phyloP scores from a whole-genome alignment of 164 flowering plant genomes.

The Magnolia changhungtana region DNA sequence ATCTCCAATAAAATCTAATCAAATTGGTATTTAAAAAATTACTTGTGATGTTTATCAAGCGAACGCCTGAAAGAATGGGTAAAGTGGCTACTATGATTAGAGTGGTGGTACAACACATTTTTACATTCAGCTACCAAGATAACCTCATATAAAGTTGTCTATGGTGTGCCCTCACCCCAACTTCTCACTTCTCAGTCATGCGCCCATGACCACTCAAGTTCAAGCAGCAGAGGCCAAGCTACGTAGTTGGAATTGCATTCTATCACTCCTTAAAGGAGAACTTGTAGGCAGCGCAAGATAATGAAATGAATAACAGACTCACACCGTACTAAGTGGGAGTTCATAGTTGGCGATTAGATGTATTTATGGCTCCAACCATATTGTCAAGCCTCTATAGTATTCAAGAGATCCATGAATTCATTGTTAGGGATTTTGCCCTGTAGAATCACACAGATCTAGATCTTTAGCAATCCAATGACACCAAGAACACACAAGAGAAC shows the following conservation, averaged over 20 bases:
- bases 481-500: no score
- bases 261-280: neutral
- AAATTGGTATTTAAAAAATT: neutral
- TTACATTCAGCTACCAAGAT: neutral
- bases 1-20: no score
- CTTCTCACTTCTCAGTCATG: neutral
- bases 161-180: neutral
- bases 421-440: no score
- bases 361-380: neutral
- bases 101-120: slow-evolving; percentile 10
- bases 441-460: no score
- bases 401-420: no score
- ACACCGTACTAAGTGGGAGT: neutral
- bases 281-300: neutral
- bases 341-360: neutral
- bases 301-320: slow-evolving; percentile 1
- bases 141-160: slow-evolving; percentile 5
- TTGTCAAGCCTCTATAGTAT: neutral
- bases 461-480: no score
- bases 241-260: neutral
- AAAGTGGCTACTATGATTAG: slow-evolving; percentile 1
- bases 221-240: neutral
- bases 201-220: neutral
- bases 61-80: neutral
- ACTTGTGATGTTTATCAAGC: slow-evolving; percentile 1